phyloP scores from a whole-genome alignment of 768 basidiomycete species.

The Chiua virens region DNA sequence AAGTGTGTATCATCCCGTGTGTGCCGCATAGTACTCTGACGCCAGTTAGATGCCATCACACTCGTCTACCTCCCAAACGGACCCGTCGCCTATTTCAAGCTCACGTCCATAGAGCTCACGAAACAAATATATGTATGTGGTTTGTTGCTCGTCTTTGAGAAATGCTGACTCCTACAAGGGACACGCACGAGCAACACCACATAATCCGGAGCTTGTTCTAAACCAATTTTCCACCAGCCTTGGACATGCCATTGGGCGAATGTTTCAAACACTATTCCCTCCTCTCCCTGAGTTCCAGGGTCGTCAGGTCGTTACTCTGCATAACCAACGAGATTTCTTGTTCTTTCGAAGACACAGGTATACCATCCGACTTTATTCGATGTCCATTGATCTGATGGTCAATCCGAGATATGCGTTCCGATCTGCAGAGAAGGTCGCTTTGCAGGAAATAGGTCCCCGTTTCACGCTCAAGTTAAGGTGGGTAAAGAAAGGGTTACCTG shows the following conservation, averaged over 20 bases:
- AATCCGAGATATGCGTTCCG: slow-evolving; percentile 81
- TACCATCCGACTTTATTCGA: slow-evolving; percentile 18
- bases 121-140: slow-evolving; percentile 77
- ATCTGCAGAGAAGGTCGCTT: slow-evolving; percentile 83
- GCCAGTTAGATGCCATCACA: slow-evolving; percentile 80
- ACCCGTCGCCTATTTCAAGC: slow-evolving; percentile 93
- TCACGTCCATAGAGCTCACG: slow-evolving; percentile 84
- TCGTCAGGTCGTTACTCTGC: slow-evolving; percentile 93
- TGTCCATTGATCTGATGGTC: slow-evolving; percentile 6
- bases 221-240: slow-evolving; percentile 94
- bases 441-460: slow-evolving; percentile 97
- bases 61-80: slow-evolving; percentile 88
- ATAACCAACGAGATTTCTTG: slow-evolving; percentile 96
- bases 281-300: slow-evolving; percentile 95
- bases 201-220: slow-evolving; percentile 92
- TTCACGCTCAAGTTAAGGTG: slow-evolving; percentile 94
- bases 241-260: slow-evolving; percentile 88
- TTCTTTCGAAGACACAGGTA: slow-evolving; percentile 96
- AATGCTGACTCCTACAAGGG: slow-evolving; percentile 49
- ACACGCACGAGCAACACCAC: slow-evolving; percentile 89
- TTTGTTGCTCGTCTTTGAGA: background rate
- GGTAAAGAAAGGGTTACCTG: slow-evolving; percentile 85
- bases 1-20: slow-evolving; percentile 53
- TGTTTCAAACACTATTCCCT: slow-evolving; percentile 97
- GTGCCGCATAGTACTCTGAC: slow-evolving; percentile 2